Conservation (phyloP, 371 early-diverging fungal species). For the Nematocida minor region DNA sequence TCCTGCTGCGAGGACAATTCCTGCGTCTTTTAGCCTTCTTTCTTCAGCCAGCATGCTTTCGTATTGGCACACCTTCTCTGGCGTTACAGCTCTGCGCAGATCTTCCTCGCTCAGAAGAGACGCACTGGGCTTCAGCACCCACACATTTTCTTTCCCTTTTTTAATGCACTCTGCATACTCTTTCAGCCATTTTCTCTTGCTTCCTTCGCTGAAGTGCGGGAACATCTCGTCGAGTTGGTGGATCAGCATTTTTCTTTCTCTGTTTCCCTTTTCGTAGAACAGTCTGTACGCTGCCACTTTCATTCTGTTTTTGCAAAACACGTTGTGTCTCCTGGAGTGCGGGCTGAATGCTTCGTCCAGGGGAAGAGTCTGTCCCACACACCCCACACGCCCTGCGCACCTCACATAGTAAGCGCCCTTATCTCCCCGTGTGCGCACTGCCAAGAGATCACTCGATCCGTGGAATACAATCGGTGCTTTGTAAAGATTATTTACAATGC, state of each 20-base stretch:
- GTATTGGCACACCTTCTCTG: constrained; percentile 89
- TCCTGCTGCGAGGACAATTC: constrained; percentile 67
- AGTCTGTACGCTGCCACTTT: constrained; percentile 69
- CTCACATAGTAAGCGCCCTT: constrained; percentile 69
- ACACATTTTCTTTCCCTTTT: constrained; percentile 79
- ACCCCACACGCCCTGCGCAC: constrained; percentile 74
- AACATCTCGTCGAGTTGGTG: constrained; percentile 62
- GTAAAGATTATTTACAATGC: constrained; percentile 85
- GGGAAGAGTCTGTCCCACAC: constrained; percentile 93
- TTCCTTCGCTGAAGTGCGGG: constrained; percentile 64
- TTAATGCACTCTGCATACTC: constrained; percentile 88
- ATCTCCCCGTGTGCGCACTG: constrained; percentile 48
- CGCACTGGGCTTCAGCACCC: constrained; percentile 77
- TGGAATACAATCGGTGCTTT: constrained; percentile 89
- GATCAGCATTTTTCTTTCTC: constrained; percentile 57
- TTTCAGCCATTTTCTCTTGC: constrained; percentile 68
- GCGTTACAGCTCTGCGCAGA: constrained; percentile 83
- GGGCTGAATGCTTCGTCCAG: constrained; percentile 88
- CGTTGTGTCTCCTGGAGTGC: constrained; percentile 84
- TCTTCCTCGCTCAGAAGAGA: constrained; percentile 82
- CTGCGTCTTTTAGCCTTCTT: constrained; percentile 82
- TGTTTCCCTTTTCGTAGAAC: constrained; percentile 69
- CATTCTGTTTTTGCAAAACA: constrained; percentile 79
- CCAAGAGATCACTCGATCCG: constrained; percentile 68
- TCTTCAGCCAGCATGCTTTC: constrained; percentile 92